Evolutionary conservation across 768 basidiomycete species (phyloP).

Genomic region (Suillus fuscotomentosus): DNA sequence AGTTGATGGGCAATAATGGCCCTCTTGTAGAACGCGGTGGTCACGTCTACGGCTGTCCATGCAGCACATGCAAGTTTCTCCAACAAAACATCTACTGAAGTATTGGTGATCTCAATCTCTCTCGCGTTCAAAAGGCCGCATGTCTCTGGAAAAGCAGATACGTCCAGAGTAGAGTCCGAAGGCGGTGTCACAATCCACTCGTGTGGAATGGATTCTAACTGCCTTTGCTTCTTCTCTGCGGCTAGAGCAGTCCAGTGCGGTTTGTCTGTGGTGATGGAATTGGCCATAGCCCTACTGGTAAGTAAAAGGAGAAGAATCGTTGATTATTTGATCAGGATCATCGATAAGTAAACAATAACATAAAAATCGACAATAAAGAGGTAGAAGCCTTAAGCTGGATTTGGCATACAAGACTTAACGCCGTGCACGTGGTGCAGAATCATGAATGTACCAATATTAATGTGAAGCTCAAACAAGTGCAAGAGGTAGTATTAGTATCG

Average conservation of each 20-base stretch:
- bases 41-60: constrained; percentile 69
- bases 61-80: constrained; percentile 47
- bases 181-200: constrained; percentile 60
- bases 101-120: constrained; percentile 62
- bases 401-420: too few relatives aligned
- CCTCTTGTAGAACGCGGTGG: constrained; percentile 71
- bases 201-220: constrained; percentile 57
- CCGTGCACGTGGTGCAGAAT: too few relatives aligned
- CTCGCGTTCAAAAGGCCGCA: constrained; percentile 55
- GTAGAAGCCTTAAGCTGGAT: too few relatives aligned
- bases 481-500: neutral
- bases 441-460: too few relatives aligned
- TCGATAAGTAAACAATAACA: neutral
- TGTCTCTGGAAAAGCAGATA: constrained; percentile 50
- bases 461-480: neutral
- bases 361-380: too few relatives aligned
- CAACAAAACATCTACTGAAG: constrained; percentile 44
- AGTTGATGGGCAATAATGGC: constrained; percentile 80
- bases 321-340: neutral
- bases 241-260: constrained; percentile 52
- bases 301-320: neutral
- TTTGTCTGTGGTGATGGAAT: neutral
- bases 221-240: constrained; percentile 51
- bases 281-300: neutral
- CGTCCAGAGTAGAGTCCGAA: constrained; percentile 45